Evolutionary conservation across 179 eudicot species (phyloP), one percentile per base, ranked within the genome.

Genomic region (Gypsophila paniculata): DNA sequence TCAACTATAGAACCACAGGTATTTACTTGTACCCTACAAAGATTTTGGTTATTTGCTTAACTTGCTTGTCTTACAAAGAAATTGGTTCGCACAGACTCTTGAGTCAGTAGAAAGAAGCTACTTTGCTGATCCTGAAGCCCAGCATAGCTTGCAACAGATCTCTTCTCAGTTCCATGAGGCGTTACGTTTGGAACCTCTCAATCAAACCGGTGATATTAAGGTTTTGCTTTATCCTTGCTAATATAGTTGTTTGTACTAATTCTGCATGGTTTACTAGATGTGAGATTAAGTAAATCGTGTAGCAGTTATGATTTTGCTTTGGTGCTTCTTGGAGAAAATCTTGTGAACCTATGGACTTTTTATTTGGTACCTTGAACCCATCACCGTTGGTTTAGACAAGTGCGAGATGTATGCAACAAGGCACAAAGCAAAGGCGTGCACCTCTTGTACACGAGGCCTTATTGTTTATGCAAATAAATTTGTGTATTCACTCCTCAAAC

Each of bases 101-200:
- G 81, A 85, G 57, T 76, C 86, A 38, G 76, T 77, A 19, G 94
- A 80, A 70, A 85, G 85, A 77, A 76, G 77, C 55, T 79, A 80
- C 65, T 72, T 75, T 63, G 75, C 53, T 19, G 78, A 74, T 74
- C 18, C 86, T 23, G 86, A 86, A 49, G 36, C 83, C 54, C 96
- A 86, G 65, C 87, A 85, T 76, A 86, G 70, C 81, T 81, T 89
- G 86, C 92, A 88, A 48, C 91, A 88, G 64, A 79, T 90, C 32
- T 85, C 98, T 74, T 85, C 94, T 70, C 99, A 90, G 71, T 93
- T 96, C 73, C 96, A 78, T 54, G 86, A 82, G 72, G 88, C 93
- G 68, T 74, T 93, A 70, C 85, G 83, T 63, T 58, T 96, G 84
- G 84, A 85, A n/a, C 73, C 89, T 74, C 75, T 78, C 42, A 75